These are phyloP conservation scores for Malbranchea cinnamomea DNA, from an alignment of 2,329 filamentous ascomycete species.

Conservation along the genomic window DNA sequence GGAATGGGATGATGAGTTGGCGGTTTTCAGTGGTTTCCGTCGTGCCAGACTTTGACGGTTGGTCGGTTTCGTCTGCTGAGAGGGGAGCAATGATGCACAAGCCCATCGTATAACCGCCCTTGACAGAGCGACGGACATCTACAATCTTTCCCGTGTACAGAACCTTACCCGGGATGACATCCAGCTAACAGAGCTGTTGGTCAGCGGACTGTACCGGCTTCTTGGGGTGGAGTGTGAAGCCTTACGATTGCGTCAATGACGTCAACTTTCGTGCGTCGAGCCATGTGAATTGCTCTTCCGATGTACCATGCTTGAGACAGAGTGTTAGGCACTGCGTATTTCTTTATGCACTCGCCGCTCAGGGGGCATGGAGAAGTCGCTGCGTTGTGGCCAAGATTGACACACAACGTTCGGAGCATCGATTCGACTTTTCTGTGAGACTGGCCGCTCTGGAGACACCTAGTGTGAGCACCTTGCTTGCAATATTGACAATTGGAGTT, in stretches of 20 bases:
- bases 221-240: not conserved
- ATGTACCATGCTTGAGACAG: constrained; percentile 17
- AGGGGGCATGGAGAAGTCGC: constrained; percentile 12
- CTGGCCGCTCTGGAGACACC: not conserved
- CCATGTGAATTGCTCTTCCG: constrained; percentile 14
- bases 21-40: constrained; percentile 6
- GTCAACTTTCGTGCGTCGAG: constrained; percentile 13
- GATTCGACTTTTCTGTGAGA: constrained; percentile 12
- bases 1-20: constrained; percentile 16
- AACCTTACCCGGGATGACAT: constrained; percentile 19
- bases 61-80: constrained; percentile 8
- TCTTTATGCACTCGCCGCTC: constrained; percentile 12
- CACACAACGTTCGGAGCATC: constrained; percentile 12
- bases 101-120: constrained; percentile 26
- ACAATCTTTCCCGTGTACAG: constrained; percentile 32
- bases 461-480: constrained; percentile 1
- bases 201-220: constrained; percentile 4
- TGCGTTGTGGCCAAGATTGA: constrained; percentile 14
- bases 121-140: constrained; percentile 24
- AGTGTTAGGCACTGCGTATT: constrained; percentile 15
- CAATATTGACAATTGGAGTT: not conserved
- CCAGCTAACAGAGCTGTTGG: constrained; percentile 10
- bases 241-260: constrained; percentile 31
- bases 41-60: not conserved
- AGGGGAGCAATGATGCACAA: constrained; percentile 17